Base-by-base conservation (phyloP, 441 rosid genomes). In the Erysimum pusillum region DNA sequence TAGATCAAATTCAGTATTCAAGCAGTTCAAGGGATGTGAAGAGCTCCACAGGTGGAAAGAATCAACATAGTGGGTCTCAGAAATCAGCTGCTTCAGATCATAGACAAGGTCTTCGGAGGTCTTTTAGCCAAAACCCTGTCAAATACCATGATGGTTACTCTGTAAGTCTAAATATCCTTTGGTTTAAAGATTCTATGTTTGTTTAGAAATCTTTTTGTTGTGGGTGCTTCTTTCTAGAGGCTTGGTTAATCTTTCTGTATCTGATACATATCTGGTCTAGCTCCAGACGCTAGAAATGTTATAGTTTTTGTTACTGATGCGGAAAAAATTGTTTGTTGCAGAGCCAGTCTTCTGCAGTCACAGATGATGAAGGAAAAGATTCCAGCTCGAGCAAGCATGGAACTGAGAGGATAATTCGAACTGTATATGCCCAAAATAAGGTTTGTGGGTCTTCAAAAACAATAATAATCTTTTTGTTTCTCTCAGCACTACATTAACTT, bases 311-410 rank as follows among this genome's bases (percentile, higher is more conserved):
- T 38, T 31, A 57, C 49, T 77, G 67, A 70, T 45, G 53, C 8
- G 48, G 51, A 9, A 1, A 25, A 35, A 2, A 7, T 72, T 38
- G 60, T 49, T 69, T 6, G 60, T 81, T 81, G 48, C 89, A 96
- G 99, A 93, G 97, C 76, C 96, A 89, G 17, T 96, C 98, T 17
- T 93, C 99, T 45, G 84, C 85, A 59, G 79, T 96, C 70, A 96
- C 99, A 71, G 98, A 91, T 78, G 99, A 93, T 64, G 99, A 96
- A 82, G 89, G 79, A 38, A 90, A 84, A 65, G 92, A 87, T 69
- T 73, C 80, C 52, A 57, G 75, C 69, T 71, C 82, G 38, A 74
- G 67, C 73, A 83, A 76, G 77, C 85, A 83, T 62, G 89, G 87
- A 76, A 67, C 28, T 44, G 97, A 90, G 82, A 87, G 80, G 76